Conservation (phyloP, 2,329 filamentous ascomycete genomes). For the Clonostachys byssicola region DNA sequence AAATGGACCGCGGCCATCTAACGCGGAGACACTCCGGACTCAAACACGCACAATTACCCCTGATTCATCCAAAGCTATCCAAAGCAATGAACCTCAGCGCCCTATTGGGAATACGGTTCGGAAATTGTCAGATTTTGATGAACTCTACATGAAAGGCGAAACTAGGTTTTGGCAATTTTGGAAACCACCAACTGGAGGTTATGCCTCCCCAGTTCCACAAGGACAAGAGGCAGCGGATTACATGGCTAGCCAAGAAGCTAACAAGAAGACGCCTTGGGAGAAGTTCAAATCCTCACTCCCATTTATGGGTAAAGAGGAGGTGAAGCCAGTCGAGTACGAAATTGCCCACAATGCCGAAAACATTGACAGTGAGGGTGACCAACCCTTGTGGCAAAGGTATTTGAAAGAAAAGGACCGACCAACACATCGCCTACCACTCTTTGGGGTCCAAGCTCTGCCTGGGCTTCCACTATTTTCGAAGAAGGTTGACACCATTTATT, state of each 20-base stretch:
- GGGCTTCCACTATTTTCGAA: conserved; percentile 75
- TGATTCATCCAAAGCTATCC: background rate
- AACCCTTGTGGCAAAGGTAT: conserved; percentile 70
- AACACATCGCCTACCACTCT: conserved; percentile 70
- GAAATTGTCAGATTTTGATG: conserved; percentile 40
- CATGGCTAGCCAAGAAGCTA: conserved; percentile 20
- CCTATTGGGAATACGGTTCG: conserved; percentile 45
- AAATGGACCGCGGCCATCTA: conserved; percentile 8
- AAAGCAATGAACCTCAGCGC: conserved; percentile 7
- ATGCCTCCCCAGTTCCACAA: conserved; percentile 57
- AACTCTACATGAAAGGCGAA: conserved; percentile 40
- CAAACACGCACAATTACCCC: conserved; percentile 1
- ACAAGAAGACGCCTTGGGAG: conserved; percentile 44
- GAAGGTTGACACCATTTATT: conserved; percentile 93
- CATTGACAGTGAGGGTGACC: conserved; percentile 54
- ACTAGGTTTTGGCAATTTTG: conserved; percentile 59
- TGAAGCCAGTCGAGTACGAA: conserved; percentile 52
- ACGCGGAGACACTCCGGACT: conserved; percentile 11
- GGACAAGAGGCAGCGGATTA: conserved; percentile 37
- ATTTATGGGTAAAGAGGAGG: conserved; percentile 38
- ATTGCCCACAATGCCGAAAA: conserved; percentile 58
- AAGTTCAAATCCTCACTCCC: conserved; percentile 44
- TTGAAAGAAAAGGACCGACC: conserved; percentile 78
- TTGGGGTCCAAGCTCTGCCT: conserved; percentile 66
- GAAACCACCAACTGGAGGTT: conserved; percentile 58